Conservation (phyloP, 2,329 filamentous ascomycete species). For the Hypoxylon sp. region DNA sequence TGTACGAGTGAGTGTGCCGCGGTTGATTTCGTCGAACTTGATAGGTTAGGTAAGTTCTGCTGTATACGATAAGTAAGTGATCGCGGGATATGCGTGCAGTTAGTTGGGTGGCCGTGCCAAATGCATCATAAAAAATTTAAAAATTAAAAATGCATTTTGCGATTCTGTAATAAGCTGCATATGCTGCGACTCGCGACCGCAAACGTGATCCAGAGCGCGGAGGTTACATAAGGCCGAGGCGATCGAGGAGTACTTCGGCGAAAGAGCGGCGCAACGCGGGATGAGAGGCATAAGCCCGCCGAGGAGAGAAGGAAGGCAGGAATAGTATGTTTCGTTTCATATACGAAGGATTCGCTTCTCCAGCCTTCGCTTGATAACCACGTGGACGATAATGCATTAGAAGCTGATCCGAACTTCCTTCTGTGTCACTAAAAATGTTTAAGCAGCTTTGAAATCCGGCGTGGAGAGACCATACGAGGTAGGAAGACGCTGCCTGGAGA, state of each 20-base stretch:
- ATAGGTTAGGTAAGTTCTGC: neutral
- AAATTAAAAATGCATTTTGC: slow-evolving; percentile 10
- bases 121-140: neutral
- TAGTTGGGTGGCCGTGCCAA: neutral
- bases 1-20: neutral
- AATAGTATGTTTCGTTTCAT: neutral
- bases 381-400: neutral
- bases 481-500: neutral
- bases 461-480: neutral
- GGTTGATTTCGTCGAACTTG: neutral
- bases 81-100: slow-evolving; percentile 3
- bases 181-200: slow-evolving; percentile 1
- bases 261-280: neutral
- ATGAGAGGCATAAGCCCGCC: slow-evolving; percentile 1
- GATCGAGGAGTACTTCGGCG: slow-evolving; percentile 7
- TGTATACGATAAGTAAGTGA: slow-evolving; percentile 7
- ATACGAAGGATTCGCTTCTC: slow-evolving; percentile 5
- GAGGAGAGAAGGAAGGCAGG: slow-evolving; percentile 1
- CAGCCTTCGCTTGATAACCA: slow-evolving; percentile 17
- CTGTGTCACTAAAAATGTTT: neutral
- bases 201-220: neutral
- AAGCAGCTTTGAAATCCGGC: slow-evolving; percentile 3
- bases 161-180: slow-evolving; percentile 30
- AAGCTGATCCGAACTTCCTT: slow-evolving; percentile 2
- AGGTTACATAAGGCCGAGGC: slow-evolving; percentile 14